Evolutionary conservation across 139 green algal genomes (phyloP).

Genomic region (Pseudopediastrum boryanum): DNA sequence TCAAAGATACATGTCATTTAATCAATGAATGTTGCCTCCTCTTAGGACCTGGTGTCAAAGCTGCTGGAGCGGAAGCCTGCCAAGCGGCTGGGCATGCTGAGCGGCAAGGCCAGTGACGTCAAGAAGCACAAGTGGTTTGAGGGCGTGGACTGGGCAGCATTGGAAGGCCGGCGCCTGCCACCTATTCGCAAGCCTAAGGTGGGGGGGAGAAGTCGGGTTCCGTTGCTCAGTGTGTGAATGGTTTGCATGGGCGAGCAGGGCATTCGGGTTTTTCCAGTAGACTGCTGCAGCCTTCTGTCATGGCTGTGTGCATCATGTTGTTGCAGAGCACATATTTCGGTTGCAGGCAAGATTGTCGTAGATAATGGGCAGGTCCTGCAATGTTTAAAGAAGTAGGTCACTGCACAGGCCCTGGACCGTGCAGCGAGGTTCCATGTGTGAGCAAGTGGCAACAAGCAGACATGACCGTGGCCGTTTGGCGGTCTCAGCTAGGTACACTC

Average conservation of each 20-base stretch:
- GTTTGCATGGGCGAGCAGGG: neutral
- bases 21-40: too few species aligned
- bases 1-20: too few species aligned
- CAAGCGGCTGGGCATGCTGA: constrained; percentile 89
- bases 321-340: neutral
- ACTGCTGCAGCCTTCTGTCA: neutral
- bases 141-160: constrained; percentile 85
- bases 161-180: constrained; percentile 72
- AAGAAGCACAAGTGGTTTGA: constrained; percentile 95
- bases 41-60: constrained; percentile 78
- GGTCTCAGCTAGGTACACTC: too few species aligned
- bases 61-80: constrained; percentile 91
- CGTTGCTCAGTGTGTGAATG: neutral
- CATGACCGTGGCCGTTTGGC: too few species aligned
- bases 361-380: neutral
- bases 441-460: too few species aligned
- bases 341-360: neutral
- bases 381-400: neutral
- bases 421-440: too few species aligned
- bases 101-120: constrained; percentile 79
- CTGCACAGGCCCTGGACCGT: too few species aligned
- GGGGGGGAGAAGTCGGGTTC: too few species aligned
- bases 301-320: neutral
- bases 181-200: constrained; percentile 72
- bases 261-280: neutral